Evolutionary conservation across 2,329 filamentous ascomycete species (phyloP), one percentile per base, ranked within the genome.

Genomic region (Aspergillus sp.): DNA sequence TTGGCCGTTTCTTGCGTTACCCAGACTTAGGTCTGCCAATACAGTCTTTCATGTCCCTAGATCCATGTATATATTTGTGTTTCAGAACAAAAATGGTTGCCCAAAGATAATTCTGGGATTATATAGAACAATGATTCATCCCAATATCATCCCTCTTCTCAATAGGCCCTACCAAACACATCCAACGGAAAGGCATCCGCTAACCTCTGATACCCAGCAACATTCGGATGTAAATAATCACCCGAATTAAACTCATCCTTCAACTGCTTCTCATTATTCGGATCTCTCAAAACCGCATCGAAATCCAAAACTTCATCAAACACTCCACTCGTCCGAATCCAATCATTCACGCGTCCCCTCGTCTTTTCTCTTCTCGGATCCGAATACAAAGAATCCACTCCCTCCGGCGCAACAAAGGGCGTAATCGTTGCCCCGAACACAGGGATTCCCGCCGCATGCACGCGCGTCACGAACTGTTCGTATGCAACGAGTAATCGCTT

Each of bases 351-450:
- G 22, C 76, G 76, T 65, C 83, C 77, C 52, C 87, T 73, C 1
- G 85, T 85, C 64, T 75, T 72, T 67, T 90, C 87, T 7, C 86
- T 74, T 46, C 79, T 73, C 0, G 83, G 77, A 62, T 81, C 75
- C 10, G 80, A 82, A 67, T 89, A 89, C 26, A 79, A 74, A 87
- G 82, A 5, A 64, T 65, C 16, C 61, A 75, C 72, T 4, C 46
- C 53, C 3, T 31, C 45, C 0, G 74, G 73, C 9, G 78, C 79
- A 9, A 72, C 76, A 64, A 90, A 90, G 0, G 87, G 87, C 3
- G 87, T 89, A 60, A 90, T 88, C 0, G 88, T 90, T 0, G 84
- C 86, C 0, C 78, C 87, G 65, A 89, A 86, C 7, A 87, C 77
- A 0, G 81, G 80, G 26, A 88, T 80, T 1, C 82, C 82, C 2